A percentile compares a stretch with the other conserved stretches of the same genome.
Conservation (phyloP, 768 basidiomycete genomes). For the Tulasnella sp. region DNA sequence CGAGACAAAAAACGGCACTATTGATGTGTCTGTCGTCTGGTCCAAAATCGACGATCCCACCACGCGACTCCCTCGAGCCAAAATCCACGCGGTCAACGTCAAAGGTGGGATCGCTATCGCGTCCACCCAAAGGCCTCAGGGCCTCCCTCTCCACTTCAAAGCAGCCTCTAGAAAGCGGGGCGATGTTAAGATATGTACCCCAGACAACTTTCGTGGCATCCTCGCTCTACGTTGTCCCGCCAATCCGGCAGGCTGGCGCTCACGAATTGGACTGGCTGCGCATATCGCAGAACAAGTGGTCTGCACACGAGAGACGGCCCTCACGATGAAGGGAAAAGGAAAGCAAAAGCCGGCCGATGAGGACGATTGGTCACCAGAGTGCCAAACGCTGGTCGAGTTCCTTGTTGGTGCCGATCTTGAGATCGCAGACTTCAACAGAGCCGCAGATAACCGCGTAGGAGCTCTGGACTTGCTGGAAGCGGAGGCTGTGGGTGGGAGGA, state of each 20-base stretch:
- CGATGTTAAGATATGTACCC: constrained; percentile 7
- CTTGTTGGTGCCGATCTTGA: constrained; percentile 13
- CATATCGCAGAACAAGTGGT: not conserved
- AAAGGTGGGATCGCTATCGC: constrained; percentile 2
- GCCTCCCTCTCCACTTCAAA: constrained; percentile 11
- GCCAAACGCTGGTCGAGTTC: constrained; percentile 7
- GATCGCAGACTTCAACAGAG: constrained; percentile 1
- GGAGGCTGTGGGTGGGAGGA: constrained; percentile 4
- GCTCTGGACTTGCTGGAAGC: constrained; percentile 12
- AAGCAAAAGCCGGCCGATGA: not conserved
- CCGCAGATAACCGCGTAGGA: not conserved
- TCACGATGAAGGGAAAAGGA: constrained; percentile 1
- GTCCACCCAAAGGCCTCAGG: not conserved
- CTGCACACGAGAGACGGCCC: constrained; percentile 13
- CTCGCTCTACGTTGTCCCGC: not conserved
- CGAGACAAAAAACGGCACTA: constrained; percentile 4
- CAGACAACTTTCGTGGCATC: constrained; percentile 3
- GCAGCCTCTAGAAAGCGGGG: not conserved
- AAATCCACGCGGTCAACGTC: constrained; percentile 2
- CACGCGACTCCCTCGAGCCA: not conserved
- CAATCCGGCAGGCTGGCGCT: not conserved
- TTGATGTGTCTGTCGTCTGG: constrained; percentile 10
- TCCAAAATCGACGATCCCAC: not conserved
- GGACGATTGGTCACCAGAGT: not conserved
- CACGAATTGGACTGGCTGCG: not conserved